Evolutionary conservation across 495 filamentous ascomycete genomes (phyloP).

Genomic region (Rhypophila decipiens): DNA sequence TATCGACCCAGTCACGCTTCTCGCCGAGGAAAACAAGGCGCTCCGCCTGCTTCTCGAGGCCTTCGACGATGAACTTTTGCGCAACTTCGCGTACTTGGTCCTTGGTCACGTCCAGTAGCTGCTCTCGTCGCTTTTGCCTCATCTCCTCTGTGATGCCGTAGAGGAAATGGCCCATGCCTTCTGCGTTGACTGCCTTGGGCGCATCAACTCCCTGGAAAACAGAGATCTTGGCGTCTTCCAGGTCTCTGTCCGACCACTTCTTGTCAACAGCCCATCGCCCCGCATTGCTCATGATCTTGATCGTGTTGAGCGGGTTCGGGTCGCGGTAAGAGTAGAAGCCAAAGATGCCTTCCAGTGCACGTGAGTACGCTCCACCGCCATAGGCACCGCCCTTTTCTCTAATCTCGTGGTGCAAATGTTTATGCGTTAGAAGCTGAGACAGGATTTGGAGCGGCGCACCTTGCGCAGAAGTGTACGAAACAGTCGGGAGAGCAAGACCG

Average conservation of each 20-base stretch:
- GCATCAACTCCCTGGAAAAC: conserved; percentile 97
- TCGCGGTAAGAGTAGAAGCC: conserved; percentile 95
- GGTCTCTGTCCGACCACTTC: conserved; percentile 76
- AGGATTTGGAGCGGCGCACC: conserved; percentile 79
- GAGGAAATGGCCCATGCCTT: conserved; percentile 80
- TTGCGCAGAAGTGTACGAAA: conserved; percentile 71
- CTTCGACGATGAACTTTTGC: conserved; percentile 72
- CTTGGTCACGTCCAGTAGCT: conserved; percentile 78
- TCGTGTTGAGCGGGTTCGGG: conserved; percentile 85
- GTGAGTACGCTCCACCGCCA: conserved; percentile 81
- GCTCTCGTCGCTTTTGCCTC: conserved; percentile 78
- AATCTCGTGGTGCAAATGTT: conserved; percentile 94
- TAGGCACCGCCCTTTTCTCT: conserved; percentile 97
- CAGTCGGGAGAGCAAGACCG: conserved; percentile 70
- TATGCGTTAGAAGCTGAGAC: conserved; percentile 91
- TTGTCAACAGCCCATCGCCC: conserved; percentile 80
- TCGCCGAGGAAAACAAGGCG: conserved; percentile 74
- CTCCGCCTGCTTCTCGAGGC: conserved; percentile 44
- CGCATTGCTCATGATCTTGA: conserved; percentile 77
- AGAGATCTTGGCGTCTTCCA: conserved; percentile 92
- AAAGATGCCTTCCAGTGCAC: conserved; percentile 74
- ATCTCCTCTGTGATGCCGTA: conserved; percentile 82
- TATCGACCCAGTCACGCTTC: conserved; percentile 68
- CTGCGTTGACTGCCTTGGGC: conserved; percentile 76
- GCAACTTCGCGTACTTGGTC: conserved; percentile 76